phyloP scores from a whole-genome alignment of 805 yeast species.

The Schizosaccharomyces osmophilus region DNA sequence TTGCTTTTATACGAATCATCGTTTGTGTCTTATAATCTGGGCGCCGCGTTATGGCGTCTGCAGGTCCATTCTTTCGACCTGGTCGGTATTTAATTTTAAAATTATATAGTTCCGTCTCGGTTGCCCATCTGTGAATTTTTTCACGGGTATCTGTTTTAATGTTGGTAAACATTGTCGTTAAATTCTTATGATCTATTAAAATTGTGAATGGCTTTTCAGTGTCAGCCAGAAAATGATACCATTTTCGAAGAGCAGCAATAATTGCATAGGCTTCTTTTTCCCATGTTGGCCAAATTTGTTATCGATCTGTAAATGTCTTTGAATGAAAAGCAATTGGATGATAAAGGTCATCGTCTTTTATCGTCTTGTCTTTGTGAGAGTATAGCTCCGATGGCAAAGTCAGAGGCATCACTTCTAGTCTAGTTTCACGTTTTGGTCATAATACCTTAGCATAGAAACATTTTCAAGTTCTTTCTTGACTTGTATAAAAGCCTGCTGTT shows the following conservation, averaged over 20 bases:
- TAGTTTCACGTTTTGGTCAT: not conserved
- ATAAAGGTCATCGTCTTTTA: too few relatives aligned
- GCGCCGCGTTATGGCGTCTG: not conserved
- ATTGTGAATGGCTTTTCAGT: not conserved
- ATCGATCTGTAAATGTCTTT: not conserved
- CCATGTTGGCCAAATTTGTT: not conserved
- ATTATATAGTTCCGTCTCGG: not conserved
- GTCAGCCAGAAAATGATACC: not conserved
- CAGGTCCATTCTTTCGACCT: not conserved
- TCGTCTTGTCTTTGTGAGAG: not conserved
- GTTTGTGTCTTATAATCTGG: not conserved
- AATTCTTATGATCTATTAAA: not conserved
- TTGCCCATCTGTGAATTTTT: not conserved
- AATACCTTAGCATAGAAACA: not conserved
- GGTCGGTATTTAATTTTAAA: not conserved
- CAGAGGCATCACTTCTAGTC: slow-evolving; percentile 6
- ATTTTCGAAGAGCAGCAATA: not conserved
- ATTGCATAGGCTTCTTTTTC: too few relatives aligned
- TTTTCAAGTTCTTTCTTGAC: not conserved
- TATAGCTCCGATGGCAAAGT: slow-evolving; percentile 2
- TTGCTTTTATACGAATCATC: too few relatives aligned
- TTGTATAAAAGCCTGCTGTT: not conserved
- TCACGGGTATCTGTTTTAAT: not conserved
- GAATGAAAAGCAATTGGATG: not conserved
- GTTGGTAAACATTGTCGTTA: not conserved